Percentiles rank a stretch among this genome's conserved stretches.
Evolutionary conservation across 768 basidiomycete species (phyloP).

Genomic region (Guyanaporus albipodus): DNA sequence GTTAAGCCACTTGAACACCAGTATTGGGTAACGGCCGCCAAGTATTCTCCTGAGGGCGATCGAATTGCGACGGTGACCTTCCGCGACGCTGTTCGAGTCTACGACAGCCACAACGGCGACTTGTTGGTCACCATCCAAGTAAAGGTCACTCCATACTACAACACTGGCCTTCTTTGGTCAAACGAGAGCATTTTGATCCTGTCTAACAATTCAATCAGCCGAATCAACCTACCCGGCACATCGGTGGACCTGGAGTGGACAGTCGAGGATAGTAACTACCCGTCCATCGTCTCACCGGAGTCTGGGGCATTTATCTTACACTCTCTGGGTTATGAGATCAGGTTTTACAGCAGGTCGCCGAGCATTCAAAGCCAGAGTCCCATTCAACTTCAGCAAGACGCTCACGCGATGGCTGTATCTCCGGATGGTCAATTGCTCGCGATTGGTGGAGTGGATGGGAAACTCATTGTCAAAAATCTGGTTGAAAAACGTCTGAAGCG

Average conservation of each 20-base stretch:
- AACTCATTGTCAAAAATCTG: neutral
- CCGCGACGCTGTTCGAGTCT: constrained; percentile 6
- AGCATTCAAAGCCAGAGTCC: neutral
- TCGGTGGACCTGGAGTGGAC: neutral
- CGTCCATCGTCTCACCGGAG: constrained; percentile 9
- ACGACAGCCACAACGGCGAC: constrained; percentile 2
- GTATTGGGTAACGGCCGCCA: constrained; percentile 11
- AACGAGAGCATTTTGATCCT: neutral
- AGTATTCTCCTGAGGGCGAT: constrained; percentile 10
- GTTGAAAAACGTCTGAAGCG: no score
- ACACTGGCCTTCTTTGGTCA: constrained; percentile 12
- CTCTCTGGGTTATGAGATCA: constrained; percentile 1
- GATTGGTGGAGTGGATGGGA: constrained; percentile 1
- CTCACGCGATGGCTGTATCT: constrained; percentile 7
- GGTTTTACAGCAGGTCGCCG: neutral
- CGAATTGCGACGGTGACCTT: constrained; percentile 9
- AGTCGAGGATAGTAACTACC: constrained; percentile 1
- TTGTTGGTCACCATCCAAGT: neutral
- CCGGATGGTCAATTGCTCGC: neutral
- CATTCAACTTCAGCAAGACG: constrained; percentile 1
- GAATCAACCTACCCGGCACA: neutral
- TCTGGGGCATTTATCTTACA: neutral
- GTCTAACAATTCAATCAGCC: neutral
- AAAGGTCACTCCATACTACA: constrained; percentile 10
- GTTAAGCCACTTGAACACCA: neutral